Evolutionary conservation across 2,329 filamentous ascomycete species (phyloP), one percentile per base, ranked within the genome.

Genomic region (Pseudogymnoascus sp.): DNA sequence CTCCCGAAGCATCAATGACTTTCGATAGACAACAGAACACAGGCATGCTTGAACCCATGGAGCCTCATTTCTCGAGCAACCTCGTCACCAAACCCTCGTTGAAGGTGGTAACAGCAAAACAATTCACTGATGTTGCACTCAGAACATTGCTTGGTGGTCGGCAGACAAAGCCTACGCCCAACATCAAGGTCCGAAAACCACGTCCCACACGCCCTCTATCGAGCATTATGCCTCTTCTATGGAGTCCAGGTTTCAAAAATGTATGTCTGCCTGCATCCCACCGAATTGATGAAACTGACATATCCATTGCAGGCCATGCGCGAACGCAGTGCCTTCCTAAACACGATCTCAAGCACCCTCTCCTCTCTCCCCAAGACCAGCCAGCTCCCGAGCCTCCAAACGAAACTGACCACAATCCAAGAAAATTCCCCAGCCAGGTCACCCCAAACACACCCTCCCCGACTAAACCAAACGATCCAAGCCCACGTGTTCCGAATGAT

Each of bases 231-330:
- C 71, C 71, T 1, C 59, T 60, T 7, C 62, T 70, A 11, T 73
- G 71, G 64, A 68, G 65, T 64, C 69, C 70, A 5, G 69, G 67
- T 0, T 72, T 70, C 40, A 67, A 66, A 63, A 63, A 70, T 61
- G 70, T 70, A 66, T 7, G 31, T 33, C 35, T 38, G n/a, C 18
- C n/a, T 42, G 11, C 6, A 10, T 3, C 5, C 35, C 6, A 23
- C 6, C 3, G 4, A 38, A 2, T 23, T 28, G 8, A 10, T 10
- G 12, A 21, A 23, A 37, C 23, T 35, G 12, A 28, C 63, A 63
- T 3, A 21, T 18, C 50, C 14, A 16, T 12, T 1, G 4, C 16
- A 70, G 68, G 40, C 37, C n/a, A 67, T 71, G 61, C 63, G 64
- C 53, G 64, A 65, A 14, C 65, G 68, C 33, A 40, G 53, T n/a